Evolutionary conservation across 257 asterid genomes (phyloP).

Genomic region (Nyctanthes arbortristis): DNA sequence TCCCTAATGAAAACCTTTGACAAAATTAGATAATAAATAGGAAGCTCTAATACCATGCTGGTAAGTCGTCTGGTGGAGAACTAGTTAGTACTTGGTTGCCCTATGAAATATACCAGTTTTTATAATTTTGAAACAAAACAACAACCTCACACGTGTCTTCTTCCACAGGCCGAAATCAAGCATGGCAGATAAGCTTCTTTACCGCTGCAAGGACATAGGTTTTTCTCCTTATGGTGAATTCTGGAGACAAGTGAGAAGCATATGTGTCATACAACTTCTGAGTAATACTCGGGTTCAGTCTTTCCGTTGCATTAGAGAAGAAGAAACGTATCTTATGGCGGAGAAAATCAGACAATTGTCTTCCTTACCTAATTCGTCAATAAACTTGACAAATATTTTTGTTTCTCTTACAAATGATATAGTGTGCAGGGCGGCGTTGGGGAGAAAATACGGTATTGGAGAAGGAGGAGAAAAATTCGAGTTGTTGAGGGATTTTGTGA

Average conservation of each 20-base stretch:
- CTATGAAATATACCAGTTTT: too few relatives aligned
- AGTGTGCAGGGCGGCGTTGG: constrained; percentile 45
- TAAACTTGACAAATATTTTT: constrained; percentile 36
- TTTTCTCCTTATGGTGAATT: constrained; percentile 46
- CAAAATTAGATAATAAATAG: too few relatives aligned
- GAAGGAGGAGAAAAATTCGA: constrained; percentile 34
- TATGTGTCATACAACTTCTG: constrained; percentile 44
- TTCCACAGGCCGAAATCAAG: too few relatives aligned
- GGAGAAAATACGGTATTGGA: constrained; percentile 43
- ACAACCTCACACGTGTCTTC: constrained; percentile 9
- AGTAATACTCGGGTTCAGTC: constrained; percentile 48
- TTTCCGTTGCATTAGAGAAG: too few relatives aligned
- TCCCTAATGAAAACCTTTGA: too few relatives aligned
- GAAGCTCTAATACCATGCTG: too few relatives aligned
- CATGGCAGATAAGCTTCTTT: constrained; percentile 21
- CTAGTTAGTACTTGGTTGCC: too few relatives aligned
- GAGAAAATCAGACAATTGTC: constrained; percentile 19
- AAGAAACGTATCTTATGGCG: too few relatives aligned
- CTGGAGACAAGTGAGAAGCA: constrained; percentile 46
- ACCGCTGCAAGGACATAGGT: constrained; percentile 29
- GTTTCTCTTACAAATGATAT: constrained; percentile 33
- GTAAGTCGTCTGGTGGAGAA: too few relatives aligned
- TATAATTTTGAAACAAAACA: too few relatives aligned
- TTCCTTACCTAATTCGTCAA: not conserved
- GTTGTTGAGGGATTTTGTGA: constrained; percentile 30